Evolutionary conservation across 2,329 filamentous ascomycete genomes (phyloP).

Genomic region (Cladosporium sp.): DNA sequence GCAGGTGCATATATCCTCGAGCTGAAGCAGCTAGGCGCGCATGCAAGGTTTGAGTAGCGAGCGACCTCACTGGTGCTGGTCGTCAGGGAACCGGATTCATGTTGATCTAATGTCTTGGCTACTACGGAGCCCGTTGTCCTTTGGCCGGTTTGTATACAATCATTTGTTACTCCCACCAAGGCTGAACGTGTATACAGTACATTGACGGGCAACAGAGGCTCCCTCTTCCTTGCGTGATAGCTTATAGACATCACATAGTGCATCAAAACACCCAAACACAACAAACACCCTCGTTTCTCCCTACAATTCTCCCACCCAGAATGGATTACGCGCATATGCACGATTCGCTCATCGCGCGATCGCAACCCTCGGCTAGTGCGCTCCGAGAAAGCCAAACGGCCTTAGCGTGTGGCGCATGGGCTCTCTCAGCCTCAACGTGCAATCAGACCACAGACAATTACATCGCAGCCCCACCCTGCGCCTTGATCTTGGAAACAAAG

Average conservation of each 20-base stretch:
- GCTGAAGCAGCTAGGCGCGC: neutral
- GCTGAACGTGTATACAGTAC: neutral
- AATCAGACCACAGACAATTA: neutral
- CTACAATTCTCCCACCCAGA: neutral
- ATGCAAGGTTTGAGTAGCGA: neutral
- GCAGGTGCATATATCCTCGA: neutral
- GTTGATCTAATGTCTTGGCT: constrained; percentile 2
- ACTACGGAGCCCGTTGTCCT: neutral
- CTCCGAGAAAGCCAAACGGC: neutral
- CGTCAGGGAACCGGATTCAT: neutral
- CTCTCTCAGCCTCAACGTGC: neutral
- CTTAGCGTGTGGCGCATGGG: neutral
- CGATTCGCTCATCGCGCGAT: neutral
- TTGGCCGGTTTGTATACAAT: neutral
- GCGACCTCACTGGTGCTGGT: neutral
- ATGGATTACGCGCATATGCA: neutral
- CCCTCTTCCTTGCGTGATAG: no score
- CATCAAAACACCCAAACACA: neutral
- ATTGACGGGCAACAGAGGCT: neutral
- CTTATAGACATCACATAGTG: neutral
- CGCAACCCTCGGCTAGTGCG: neutral
- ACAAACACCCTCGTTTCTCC: neutral
- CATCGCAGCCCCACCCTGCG: neutral
- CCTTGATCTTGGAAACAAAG: neutral
- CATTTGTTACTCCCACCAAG: neutral